Base-by-base conservation (phyloP, 2,329 filamentous ascomycete species). In the Dactylellina haptotyla region DNA sequence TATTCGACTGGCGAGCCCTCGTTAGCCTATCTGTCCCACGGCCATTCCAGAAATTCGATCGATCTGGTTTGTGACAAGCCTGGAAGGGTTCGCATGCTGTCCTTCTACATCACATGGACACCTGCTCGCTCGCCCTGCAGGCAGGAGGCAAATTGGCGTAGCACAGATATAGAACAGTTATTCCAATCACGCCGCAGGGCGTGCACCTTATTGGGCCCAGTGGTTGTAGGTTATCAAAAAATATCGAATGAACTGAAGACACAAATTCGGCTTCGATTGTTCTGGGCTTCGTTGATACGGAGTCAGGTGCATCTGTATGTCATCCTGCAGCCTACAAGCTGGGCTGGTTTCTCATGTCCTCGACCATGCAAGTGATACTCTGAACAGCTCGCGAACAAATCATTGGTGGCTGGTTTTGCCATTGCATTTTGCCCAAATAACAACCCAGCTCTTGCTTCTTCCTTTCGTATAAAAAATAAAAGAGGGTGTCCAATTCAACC, bases 401-500 rank as follows among this genome's bases (percentile, higher is more conserved):
- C 28, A 18, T 9, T 14, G 18, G 45, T 28, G 12, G 10, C 48
- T 51, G 48, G 10, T 16, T 51, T n/a, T n/a, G 20, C 18, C 5
- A 2, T n/a, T 9, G 6, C 10, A 4, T 16, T 8, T 8, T 16
- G 4, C n/a, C 23, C 41, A 45, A 45, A 8, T 34, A 6, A 5
- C 6, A 34, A 34, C 16, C 16, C 20, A 23, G 20, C 41, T 20
- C 9, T 45, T 2, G 9, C 5, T 16, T 20, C 9, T 23, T 20
- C 23, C 30, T 4, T 43, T 20, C 23, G 18, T 20, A 45, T 45
- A 28, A 20, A 50, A 53, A 32, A 32, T 6, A 25, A n/a, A 54
- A 54, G 50, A 54, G n/a, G 50, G 50, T 54, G 50, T 54, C 20
- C n/a, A 45, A 45, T 23, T 28, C 20, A 50, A n/a, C 14, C n/a